These are phyloP conservation scores for Endogone sp. DNA, from an alignment of 192 early-diverging fungal genomes.

Conservation along the genomic window DNA sequence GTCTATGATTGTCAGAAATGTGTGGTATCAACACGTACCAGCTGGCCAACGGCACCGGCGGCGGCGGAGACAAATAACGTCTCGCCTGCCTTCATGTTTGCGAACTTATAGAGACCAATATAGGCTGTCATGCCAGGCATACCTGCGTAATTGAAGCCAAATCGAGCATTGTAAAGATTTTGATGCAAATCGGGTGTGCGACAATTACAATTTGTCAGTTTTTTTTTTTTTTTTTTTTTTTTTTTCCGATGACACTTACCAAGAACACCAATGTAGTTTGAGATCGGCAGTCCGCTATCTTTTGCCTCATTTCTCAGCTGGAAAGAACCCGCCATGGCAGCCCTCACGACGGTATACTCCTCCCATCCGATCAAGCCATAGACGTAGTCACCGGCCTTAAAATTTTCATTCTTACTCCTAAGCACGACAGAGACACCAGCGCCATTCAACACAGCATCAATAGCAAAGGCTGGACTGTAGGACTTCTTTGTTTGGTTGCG, in stretches of 20 bases:
- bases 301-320: conserved; percentile 34
- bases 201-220: too few species aligned
- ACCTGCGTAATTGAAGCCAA: conserved; percentile 10
- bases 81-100: conserved; percentile 75
- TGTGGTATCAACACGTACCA: conserved; percentile 26
- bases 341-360: conserved; percentile 44
- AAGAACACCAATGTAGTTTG: conserved; percentile 58
- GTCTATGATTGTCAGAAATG: too few species aligned
- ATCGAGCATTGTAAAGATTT: neutral
- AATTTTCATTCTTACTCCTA: conserved; percentile 54
- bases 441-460: conserved; percentile 61
- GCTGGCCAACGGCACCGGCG: conserved; percentile 70
- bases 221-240: too few species aligned
- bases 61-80: conserved; percentile 82
- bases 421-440: conserved; percentile 61
- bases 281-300: conserved; percentile 43
- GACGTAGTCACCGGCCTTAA: conserved; percentile 61
- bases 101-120: conserved; percentile 55
- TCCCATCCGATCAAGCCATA: conserved; percentile 56
- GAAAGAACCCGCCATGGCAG: conserved; percentile 15
- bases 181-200: too few species aligned
- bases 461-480: conserved; percentile 42
- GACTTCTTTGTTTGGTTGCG: conserved; percentile 29
- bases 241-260: too few species aligned
- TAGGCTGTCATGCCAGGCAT: conserved; percentile 86